These are phyloP conservation scores for Peterozyma xylosa DNA, from an alignment of 805 yeast species.

Conservation along the genomic window DNA sequence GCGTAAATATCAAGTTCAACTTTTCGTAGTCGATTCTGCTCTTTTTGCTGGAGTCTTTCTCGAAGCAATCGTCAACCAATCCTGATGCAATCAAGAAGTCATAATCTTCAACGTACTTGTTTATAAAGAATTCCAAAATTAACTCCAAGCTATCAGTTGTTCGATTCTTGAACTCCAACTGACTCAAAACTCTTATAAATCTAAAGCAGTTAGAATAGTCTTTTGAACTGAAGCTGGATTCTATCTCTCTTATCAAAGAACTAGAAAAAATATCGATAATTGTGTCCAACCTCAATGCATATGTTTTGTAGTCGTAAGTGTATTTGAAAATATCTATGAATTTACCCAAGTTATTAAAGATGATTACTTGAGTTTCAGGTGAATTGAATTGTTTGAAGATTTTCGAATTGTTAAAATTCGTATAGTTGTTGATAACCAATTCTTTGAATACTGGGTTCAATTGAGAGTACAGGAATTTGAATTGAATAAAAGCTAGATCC, in stretches of 20 bases:
- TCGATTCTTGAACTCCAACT: slow-evolving; percentile 19
- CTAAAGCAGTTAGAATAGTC: slow-evolving; percentile 31
- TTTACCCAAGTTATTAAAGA: slow-evolving; percentile 21
- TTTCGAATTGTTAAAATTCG: slow-evolving; percentile 22
- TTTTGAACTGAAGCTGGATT: slow-evolving; percentile 40
- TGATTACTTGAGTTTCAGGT: slow-evolving; percentile 21
- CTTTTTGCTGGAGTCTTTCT: not conserved
- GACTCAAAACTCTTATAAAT: slow-evolving; percentile 14
- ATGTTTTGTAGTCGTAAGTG: slow-evolving; percentile 15
- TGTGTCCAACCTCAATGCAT: slow-evolving; percentile 35
- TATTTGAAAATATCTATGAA: slow-evolving; percentile 15
- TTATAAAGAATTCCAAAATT: slow-evolving; percentile 24
- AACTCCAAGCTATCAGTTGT: slow-evolving; percentile 26
- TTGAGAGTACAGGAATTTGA: slow-evolving; percentile 18
- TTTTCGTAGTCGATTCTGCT: slow-evolving; percentile 13
- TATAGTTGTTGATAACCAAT: slow-evolving; percentile 22
- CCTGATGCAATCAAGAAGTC: slow-evolving; percentile 16
- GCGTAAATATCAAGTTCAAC: slow-evolving; percentile 17
- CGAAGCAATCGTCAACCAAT: slow-evolving; percentile 10
- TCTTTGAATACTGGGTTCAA: slow-evolving; percentile 22
- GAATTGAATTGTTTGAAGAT: slow-evolving; percentile 21
- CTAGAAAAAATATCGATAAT: slow-evolving; percentile 63
- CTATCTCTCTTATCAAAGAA: slow-evolving; percentile 64
- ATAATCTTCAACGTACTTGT: slow-evolving; percentile 21
- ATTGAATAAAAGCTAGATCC: slow-evolving; percentile 7